Percentiles rank a stretch among this genome's conserved stretches.
Conservation (phyloP, 2,329 filamentous ascomycete species). For the Biscogniauxia sp. region DNA sequence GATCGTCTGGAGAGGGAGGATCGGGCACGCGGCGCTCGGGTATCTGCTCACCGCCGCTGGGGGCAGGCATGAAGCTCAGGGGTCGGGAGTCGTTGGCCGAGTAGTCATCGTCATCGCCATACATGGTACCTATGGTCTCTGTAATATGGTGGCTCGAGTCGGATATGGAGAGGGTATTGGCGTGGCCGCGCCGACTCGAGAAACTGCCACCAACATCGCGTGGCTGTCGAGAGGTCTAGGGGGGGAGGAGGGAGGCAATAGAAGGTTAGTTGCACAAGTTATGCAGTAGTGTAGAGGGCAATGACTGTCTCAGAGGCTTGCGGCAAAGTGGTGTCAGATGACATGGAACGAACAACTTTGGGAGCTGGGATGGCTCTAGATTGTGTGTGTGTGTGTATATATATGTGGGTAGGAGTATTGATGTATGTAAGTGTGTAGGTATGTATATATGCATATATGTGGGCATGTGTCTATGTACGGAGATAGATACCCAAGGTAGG, state of each 20-base stretch:
- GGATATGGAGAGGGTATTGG: slow-evolving; percentile 65
- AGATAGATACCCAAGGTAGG: too few relatives aligned
- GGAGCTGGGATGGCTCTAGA: too few relatives aligned
- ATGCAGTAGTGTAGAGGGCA: background rate
- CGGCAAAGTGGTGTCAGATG: background rate
- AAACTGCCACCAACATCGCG: slow-evolving; percentile 57
- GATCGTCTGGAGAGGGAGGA: slow-evolving; percentile 36
- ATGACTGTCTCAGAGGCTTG: background rate
- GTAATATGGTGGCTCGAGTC: slow-evolving; percentile 93
- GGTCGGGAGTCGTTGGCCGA: slow-evolving; percentile 54
- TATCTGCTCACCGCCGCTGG: slow-evolving; percentile 53
- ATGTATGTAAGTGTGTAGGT: too few relatives aligned
- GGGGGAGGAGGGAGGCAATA: background rate
- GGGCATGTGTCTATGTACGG: too few relatives aligned
- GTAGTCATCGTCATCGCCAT: slow-evolving; percentile 70
- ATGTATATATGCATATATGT: too few relatives aligned
- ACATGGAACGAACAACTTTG: too few relatives aligned
- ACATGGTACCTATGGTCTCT: slow-evolving; percentile 87
- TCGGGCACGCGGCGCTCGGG: slow-evolving; percentile 33
- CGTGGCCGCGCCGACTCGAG: slow-evolving; percentile 57
- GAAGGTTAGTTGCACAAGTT: slow-evolving; percentile 15
- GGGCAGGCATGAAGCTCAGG: slow-evolving; percentile 68
- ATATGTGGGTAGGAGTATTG: background rate
- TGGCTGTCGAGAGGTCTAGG: slow-evolving; percentile 57
- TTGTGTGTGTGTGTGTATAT: background rate